A percentile compares a stretch with the other conserved stretches of the same genome.
Evolutionary conservation across 805 yeast genomes (phyloP).

Genomic region (Lipomyces spencermartinsiae): DNA sequence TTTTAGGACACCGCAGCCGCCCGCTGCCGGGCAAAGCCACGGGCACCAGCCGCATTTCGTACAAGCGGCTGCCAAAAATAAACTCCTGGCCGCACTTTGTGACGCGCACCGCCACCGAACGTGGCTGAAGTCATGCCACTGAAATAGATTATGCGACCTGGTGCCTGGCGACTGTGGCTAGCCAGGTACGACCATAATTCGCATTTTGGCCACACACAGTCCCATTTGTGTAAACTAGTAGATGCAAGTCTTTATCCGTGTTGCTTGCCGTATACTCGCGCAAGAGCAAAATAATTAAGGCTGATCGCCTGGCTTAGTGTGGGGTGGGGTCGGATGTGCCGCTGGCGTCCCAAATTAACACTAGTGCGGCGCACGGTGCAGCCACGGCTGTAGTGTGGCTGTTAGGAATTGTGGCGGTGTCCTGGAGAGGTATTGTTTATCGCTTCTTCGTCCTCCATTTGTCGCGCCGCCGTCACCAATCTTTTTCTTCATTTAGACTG

Average conservation of each 20-base stretch:
- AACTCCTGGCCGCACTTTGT: background rate
- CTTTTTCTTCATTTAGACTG: background rate
- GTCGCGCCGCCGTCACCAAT: conserved; percentile 2
- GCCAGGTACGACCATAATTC: background rate
- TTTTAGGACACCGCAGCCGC: background rate
- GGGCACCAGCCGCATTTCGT: no score
- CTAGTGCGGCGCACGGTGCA: no score
- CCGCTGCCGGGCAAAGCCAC: background rate
- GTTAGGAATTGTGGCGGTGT: background rate
- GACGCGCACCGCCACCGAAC: background rate
- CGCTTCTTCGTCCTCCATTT: background rate
- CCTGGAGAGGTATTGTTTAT: background rate
- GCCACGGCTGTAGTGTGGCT: no score
- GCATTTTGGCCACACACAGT: no score
- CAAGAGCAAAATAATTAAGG: no score
- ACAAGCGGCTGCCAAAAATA: background rate
- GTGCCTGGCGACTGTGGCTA: background rate
- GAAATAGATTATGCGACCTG: background rate
- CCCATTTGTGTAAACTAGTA: no score
- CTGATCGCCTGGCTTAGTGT: no score
- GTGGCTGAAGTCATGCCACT: background rate
- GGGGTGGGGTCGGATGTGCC: no score
- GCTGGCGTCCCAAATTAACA: no score
- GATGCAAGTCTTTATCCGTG: no score
- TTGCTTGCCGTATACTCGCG: no score